Evolutionary conservation across 2,329 filamentous ascomycete species (phyloP).

Genomic region (Emmonsiellopsis sp.): DNA sequence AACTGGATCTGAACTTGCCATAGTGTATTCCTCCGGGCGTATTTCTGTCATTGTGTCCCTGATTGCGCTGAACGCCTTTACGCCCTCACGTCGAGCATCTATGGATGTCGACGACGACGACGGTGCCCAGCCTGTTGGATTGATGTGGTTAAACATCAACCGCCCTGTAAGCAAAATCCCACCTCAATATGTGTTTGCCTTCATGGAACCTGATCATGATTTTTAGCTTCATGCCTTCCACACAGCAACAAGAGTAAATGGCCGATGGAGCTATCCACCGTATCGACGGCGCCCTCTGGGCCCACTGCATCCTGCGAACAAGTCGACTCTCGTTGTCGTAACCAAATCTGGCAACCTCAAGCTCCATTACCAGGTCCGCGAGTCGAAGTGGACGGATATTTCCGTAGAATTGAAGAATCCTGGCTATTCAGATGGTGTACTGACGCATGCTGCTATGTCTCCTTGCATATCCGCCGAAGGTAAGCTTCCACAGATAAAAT

Average conservation of each 20-base stretch:
- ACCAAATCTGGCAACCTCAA: slow-evolving; percentile 66
- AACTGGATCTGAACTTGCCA: slow-evolving; percentile 67
- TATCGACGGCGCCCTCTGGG: slow-evolving; percentile 57
- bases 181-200: slow-evolving; percentile 13
- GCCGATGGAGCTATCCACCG: slow-evolving; percentile 61
- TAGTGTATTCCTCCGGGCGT: slow-evolving; percentile 70
- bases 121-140: slow-evolving; percentile 66
- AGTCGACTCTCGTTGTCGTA: slow-evolving; percentile 67
- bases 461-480: slow-evolving; percentile 53
- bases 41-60: slow-evolving; percentile 65
- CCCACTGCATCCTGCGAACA: slow-evolving; percentile 58
- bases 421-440: slow-evolving; percentile 61
- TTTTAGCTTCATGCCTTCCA: slow-evolving; percentile 37
- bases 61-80: slow-evolving; percentile 64
- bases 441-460: slow-evolving; percentile 69
- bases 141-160: slow-evolving; percentile 70
- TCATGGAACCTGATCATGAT: neutral
- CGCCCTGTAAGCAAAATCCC: slow-evolving; percentile 31
- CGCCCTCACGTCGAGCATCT: slow-evolving; percentile 52
- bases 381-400: slow-evolving; percentile 61
- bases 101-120: slow-evolving; percentile 63
- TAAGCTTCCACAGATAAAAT: slow-evolving; percentile 10
- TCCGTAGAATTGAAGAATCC: slow-evolving; percentile 66
- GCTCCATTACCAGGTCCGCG: slow-evolving; percentile 69
- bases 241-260: slow-evolving; percentile 54